phyloP scores from a whole-genome alignment of 768 basidiomycete species.

The Russula earlei region DNA sequence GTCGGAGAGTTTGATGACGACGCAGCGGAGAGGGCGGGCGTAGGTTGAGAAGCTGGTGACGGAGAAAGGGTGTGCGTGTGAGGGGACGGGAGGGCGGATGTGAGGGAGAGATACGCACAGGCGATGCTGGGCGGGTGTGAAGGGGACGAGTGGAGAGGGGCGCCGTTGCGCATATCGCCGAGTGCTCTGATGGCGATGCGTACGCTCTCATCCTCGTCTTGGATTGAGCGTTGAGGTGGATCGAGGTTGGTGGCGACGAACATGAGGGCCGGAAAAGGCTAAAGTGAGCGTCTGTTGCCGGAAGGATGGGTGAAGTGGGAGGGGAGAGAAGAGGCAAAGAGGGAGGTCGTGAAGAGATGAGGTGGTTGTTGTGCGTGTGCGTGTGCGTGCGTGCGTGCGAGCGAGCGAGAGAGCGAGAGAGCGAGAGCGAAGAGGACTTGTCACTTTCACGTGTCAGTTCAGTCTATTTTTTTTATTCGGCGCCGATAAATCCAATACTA shows the following conservation, averaged over 20 bases:
- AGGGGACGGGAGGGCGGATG: too few species aligned
- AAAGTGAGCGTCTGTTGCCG: background rate
- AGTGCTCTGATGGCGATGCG: slow-evolving; percentile 71
- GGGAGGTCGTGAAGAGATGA: too few species aligned
- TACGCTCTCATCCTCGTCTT: slow-evolving; percentile 64
- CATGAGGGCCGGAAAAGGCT: slow-evolving; percentile 2
- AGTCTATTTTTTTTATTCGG: too few species aligned
- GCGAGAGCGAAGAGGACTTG: too few species aligned
- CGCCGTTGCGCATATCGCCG: slow-evolving; percentile 55
- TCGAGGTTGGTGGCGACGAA: slow-evolving; percentile 6
- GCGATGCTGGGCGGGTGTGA: slow-evolving; percentile 20
- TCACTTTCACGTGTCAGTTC: slow-evolving; percentile 12
- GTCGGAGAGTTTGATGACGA: slow-evolving; percentile 28
- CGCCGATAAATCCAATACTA: slow-evolving; percentile 8
- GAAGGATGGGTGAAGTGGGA: background rate
- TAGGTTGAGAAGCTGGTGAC: slow-evolving; percentile 28
- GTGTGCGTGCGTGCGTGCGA: too few species aligned
- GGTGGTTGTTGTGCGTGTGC: too few species aligned
- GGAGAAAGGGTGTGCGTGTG: background rate
- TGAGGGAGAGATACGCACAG: slow-evolving; percentile 20
- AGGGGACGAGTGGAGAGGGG: background rate
- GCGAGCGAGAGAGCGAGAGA: too few species aligned
- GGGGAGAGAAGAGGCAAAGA: background rate
- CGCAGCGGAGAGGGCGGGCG: slow-evolving; percentile 28
- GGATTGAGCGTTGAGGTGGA: slow-evolving; percentile 25